Percentiles rank a stretch among this genome's conserved stretches.
phyloP scores from a whole-genome alignment of 257 asterid genomes.

The Nicotiana knightiana region DNA sequence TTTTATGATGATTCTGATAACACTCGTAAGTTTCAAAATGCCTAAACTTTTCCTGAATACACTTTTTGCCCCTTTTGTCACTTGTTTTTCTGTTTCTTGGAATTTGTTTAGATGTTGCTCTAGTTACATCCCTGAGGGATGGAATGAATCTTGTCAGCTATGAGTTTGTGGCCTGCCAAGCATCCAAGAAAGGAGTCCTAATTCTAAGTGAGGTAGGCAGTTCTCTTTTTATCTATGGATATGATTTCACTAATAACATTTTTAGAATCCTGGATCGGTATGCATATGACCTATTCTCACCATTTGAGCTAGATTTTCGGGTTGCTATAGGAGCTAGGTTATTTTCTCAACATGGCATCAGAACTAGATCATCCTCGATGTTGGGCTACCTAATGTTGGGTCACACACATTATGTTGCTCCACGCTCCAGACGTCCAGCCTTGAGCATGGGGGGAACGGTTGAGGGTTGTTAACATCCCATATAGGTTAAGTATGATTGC shows the following conservation, averaged over 20 bases:
- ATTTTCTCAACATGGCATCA: background rate
- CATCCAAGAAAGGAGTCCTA: slow-evolving; percentile 82
- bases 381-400: background rate
- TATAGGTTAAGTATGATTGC: background rate
- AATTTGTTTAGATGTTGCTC: slow-evolving; percentile 55
- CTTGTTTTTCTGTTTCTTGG: background rate
- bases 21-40: background rate
- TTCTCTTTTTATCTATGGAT: slow-evolving; percentile 8
- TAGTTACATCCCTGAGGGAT: slow-evolving; percentile 87
- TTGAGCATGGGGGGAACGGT: background rate
- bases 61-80: background rate
- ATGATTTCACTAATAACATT: background rate
- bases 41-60: background rate
- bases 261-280: background rate
- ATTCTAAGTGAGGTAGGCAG: slow-evolving; percentile 80
- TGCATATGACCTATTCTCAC: background rate
- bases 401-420: background rate
- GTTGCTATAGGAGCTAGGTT: background rate
- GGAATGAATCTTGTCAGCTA: slow-evolving; percentile 98
- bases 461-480: background rate
- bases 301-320: background rate
- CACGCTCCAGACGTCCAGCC: background rate
- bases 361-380: background rate
- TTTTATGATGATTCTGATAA: background rate
- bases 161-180: slow-evolving; percentile 96